phyloP scores from a whole-genome alignment of 371 early-diverging fungal species.

The Mortierella sp. region DNA sequence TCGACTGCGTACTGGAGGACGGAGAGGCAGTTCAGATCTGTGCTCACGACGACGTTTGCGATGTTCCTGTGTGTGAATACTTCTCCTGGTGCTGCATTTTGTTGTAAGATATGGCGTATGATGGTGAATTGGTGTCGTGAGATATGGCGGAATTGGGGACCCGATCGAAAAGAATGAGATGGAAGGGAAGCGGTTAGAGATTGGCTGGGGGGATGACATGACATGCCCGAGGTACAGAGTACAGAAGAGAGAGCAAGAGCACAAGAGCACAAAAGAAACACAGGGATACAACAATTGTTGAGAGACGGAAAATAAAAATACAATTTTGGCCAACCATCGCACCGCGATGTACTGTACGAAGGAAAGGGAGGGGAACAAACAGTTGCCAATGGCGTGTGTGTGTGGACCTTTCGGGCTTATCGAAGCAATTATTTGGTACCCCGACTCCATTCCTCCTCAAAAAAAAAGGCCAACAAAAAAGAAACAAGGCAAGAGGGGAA shows the following conservation, averaged over 20 bases:
- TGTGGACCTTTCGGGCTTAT: background rate
- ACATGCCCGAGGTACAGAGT: background rate
- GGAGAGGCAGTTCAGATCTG: conserved; percentile 86
- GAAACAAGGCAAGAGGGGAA: conserved; percentile 4
- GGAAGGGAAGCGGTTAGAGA: background rate
- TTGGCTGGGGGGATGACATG: background rate
- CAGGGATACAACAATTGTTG: background rate
- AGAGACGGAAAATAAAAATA: conserved; percentile 13
- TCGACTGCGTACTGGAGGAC: conserved; percentile 96
- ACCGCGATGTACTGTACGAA: background rate
- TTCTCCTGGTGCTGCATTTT: conserved; percentile 78
- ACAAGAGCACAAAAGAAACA: background rate
- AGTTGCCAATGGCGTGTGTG: background rate
- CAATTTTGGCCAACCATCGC: conserved; percentile 7
- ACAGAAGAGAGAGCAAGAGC: background rate
- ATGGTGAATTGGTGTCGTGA: background rate
- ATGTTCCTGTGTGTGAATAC: conserved; percentile 97
- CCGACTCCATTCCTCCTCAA: background rate
- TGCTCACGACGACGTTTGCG: conserved; percentile 88
- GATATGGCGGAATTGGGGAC: background rate
- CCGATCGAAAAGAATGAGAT: background rate
- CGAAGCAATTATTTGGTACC: background rate
- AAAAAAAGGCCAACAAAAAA: conserved; percentile 3
- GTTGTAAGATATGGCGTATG: conserved; percentile 7
- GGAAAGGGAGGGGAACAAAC: background rate